A percentile compares a stretch with the other conserved stretches of the same genome.
These are phyloP conservation scores for Chondrostereum purpureum DNA, from an alignment of 1,284 basidiomycete genomes.

Conservation along the genomic window DNA sequence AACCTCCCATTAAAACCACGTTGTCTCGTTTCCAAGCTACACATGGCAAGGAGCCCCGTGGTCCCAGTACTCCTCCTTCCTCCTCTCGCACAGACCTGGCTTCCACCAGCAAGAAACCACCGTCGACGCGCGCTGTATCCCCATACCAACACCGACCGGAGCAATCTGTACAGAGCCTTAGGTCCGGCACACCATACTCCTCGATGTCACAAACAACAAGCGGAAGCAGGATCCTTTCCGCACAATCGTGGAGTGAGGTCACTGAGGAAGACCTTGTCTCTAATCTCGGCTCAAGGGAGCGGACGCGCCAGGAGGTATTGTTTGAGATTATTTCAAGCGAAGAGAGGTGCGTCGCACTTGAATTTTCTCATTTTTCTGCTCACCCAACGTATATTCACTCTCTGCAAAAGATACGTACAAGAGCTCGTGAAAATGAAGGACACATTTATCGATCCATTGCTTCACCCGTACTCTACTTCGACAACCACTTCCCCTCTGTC, in stretches of 20 bases:
- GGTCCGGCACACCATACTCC: slow-evolving; percentile 75
- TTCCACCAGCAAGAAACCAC: slow-evolving; percentile 32
- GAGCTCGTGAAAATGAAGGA: slow-evolving; percentile 90
- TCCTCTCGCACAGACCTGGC: slow-evolving; percentile 41
- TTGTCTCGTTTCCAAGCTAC: slow-evolving; percentile 69
- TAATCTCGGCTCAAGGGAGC: slow-evolving; percentile 87
- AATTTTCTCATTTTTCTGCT: slow-evolving; percentile 7
- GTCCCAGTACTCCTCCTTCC: slow-evolving; percentile 50
- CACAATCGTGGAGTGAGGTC: slow-evolving; percentile 91
- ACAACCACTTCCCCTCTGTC: slow-evolving; percentile 34
- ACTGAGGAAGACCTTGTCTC: slow-evolving; percentile 93
- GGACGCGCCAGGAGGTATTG: slow-evolving; percentile 93
- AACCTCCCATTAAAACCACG: slow-evolving; percentile 48
- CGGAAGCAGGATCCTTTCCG: slow-evolving; percentile 69
- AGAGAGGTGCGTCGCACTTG: slow-evolving; percentile 63
- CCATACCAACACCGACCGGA: slow-evolving; percentile 55
- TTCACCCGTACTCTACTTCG: slow-evolving; percentile 69
- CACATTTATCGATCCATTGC: slow-evolving; percentile 84
- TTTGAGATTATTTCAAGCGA: slow-evolving; percentile 98
- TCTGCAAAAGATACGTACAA: slow-evolving; percentile 73
- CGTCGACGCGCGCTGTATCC: slow-evolving; percentile 58
- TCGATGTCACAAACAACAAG: slow-evolving; percentile 60
- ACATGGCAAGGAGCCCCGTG: slow-evolving; percentile 58
- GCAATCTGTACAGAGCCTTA: slow-evolving; percentile 58
- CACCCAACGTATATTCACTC: slow-evolving; percentile 13